Base-by-base conservation (phyloP, 2,329 filamentous ascomycete genomes). In the Scedosporium dehoogii region DNA sequence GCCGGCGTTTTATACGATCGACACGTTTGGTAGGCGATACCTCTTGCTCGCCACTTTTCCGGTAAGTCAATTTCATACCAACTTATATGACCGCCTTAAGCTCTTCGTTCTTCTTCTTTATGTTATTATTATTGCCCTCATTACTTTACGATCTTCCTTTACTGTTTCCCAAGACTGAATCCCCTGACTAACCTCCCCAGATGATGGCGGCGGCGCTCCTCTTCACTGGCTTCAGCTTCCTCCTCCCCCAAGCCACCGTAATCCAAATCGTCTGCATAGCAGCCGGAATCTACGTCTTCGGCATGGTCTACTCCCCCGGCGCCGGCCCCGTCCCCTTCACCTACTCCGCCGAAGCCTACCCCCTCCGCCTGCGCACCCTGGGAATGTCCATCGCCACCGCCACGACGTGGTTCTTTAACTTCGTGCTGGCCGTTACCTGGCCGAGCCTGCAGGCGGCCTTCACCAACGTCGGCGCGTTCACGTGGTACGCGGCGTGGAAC, bases 301-400 rank as follows among this genome's bases (percentile, higher is more conserved):
- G 73, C 60, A 71, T 79, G 10, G 78, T 81, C 12, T 82, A 83
- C 70, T 81, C 78, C 1, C 84, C 84, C 1, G 85, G 85, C 44
- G 85, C 85, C 69, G 85, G 85, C 0, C 77, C 77, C 4, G 85
- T 87, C 0, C 85, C 85, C 0, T 88, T 87, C 68, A 87, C 84
- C 0, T 88, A 88, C 69, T 86, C 83, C 0, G 85, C 85, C 23
- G 85, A 88, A 70, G 85, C 84, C 1, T 88, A 87, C 68, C 85
- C 85, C 3, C 74, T 87, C 2, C 85, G 86, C 65, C 81, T 87
- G 44, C 81, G 85, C 16, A 78, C 82, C 2, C 76, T 85, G 57
- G 84, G 84, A 48, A 87, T 87, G 84, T 81, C 82, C 1, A 73
- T 86, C 0, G 79, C 80, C 0, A 82, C 79, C 1, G 79, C 80